These are phyloP conservation scores for Lycium barbarum DNA, from an alignment of 257 asterid species.

Conservation along the genomic window DNA sequence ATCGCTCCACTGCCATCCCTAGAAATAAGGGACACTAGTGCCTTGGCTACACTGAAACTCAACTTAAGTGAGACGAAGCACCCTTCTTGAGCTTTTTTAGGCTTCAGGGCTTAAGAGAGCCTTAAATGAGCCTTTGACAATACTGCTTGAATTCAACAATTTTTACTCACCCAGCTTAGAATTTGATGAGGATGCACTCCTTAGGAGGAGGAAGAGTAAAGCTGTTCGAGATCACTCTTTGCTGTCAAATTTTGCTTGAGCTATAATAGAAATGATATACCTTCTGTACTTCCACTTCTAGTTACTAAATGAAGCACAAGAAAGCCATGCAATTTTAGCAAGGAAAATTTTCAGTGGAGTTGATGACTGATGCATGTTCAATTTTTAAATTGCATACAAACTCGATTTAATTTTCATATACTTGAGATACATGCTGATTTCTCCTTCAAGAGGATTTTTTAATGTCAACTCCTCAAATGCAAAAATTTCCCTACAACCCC, in stretches of 20 bases:
- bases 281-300: conserved; percentile 3
- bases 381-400: neutral
- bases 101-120: no score
- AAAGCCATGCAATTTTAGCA: conserved; percentile 7
- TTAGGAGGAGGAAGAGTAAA: neutral
- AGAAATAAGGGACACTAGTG: no score
- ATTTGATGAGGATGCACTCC: conserved; percentile 12
- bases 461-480: neutral
- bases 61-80: no score
- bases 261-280: neutral
- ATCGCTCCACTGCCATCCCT: no score
- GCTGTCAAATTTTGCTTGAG: neutral
- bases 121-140: neutral
- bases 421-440: conserved; percentile 1
- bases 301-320: neutral
- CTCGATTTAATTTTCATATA: neutral
- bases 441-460: neutral
- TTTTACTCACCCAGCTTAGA: no score
- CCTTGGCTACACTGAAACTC: no score
- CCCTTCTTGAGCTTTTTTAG: no score
- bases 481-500: neutral
- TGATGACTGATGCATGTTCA: neutral
- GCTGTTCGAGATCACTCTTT: neutral
- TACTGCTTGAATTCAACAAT: neutral
- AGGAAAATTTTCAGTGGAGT: neutral